Conservation (phyloP, 176 grass and related monocot genomes). For the Guadua angustifolia region DNA sequence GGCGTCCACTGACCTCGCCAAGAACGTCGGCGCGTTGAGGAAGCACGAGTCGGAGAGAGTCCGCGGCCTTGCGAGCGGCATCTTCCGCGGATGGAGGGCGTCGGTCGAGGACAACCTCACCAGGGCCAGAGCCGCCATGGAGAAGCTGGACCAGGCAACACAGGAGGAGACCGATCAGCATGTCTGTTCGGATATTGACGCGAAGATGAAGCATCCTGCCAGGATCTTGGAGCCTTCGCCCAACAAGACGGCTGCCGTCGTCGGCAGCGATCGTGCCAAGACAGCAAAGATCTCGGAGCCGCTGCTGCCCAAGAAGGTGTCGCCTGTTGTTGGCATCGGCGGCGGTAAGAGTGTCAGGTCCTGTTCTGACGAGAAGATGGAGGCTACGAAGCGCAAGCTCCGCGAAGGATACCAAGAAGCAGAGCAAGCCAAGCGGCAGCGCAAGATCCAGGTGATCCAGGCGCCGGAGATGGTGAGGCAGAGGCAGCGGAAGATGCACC, state of each 20-base stretch:
- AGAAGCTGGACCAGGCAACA: neutral
- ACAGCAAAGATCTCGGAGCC: neutral
- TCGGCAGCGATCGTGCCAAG: no score
- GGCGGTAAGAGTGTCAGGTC: neutral
- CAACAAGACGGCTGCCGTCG: no score
- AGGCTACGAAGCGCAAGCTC: neutral
- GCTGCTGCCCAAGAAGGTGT: neutral
- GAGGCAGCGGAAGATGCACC: neutral
- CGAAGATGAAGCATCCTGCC: no score
- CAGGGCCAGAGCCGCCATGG: neutral
- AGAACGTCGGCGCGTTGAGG: neutral
- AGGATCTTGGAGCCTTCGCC: no score
- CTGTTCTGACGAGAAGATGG: neutral
- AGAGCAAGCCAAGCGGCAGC: neutral
- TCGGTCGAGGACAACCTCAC: neutral
- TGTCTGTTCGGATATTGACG: no score
- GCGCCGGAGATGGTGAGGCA: neutral
- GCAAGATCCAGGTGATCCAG: neutral
- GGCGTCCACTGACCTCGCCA: neutral
- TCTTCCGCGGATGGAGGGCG: neutral
- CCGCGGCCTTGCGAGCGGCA: neutral
- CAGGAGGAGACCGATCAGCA: no score
- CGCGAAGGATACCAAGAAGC: neutral
- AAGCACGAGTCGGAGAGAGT: slow-evolving; percentile 20
- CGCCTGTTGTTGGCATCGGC: neutral